Conservation (phyloP, 169 alveolate genomes). For the Eimeria necatrix region DNA sequence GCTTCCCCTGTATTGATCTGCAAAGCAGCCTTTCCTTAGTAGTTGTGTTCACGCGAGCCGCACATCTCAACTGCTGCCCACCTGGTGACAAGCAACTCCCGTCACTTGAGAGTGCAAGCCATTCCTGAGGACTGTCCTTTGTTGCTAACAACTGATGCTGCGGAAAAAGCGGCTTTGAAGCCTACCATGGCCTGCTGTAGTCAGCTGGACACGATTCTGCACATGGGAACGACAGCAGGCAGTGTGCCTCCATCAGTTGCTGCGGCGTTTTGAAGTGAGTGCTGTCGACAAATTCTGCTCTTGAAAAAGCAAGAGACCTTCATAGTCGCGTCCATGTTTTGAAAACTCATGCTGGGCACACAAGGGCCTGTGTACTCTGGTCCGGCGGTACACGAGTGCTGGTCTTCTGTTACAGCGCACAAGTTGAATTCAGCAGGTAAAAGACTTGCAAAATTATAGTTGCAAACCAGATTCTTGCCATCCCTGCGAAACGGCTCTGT, state of each 20-base stretch:
- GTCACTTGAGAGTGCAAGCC: constrained; percentile 41
- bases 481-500: background rate
- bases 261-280: background rate
- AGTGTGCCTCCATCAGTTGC: constrained; percentile 66
- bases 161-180: background rate
- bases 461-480: constrained; percentile 66
- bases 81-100: constrained; percentile 64
- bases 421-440: background rate
- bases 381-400: constrained; percentile 24
- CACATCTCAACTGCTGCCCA: background rate
- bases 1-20: constrained; percentile 59
- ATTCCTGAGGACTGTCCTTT: constrained; percentile 66
- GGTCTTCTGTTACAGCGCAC: background rate
- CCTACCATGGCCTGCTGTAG: constrained; percentile 53
- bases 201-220: constrained; percentile 18
- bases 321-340: constrained; percentile 24
- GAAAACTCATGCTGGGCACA: constrained; percentile 72
- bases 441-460: background rate
- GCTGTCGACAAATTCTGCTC: background rate
- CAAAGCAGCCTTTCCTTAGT: background rate
- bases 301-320: background rate
- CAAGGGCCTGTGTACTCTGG: constrained; percentile 74
- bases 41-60: too few relatives aligned
- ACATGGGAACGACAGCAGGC: constrained; percentile 72
- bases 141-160: background rate